phyloP scores from a whole-genome alignment of 306 rosid genomes.

The Hippophae rhamnoides region DNA sequence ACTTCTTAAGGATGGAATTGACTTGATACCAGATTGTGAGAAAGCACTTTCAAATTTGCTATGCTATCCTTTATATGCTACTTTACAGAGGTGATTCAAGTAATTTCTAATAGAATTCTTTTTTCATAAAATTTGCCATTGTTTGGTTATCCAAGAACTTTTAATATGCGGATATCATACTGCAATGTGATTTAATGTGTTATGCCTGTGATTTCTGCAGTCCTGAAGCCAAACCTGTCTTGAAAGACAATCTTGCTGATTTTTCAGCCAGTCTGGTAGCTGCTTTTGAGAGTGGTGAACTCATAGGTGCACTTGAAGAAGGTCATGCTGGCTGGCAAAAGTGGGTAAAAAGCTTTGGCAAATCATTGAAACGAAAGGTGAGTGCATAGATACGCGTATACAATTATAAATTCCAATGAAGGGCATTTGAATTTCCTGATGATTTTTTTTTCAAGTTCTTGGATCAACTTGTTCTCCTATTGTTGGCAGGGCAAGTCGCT shows the following conservation, averaged over 20 bases:
- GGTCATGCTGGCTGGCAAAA: slow-evolving; percentile 89
- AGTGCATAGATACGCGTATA: background rate
- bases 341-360: slow-evolving; percentile 91
- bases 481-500: slow-evolving; percentile 69
- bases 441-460: background rate
- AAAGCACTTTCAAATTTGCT: slow-evolving; percentile 65
- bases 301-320: slow-evolving; percentile 64
- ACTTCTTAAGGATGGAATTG: slow-evolving; percentile 83
- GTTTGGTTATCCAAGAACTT: background rate
- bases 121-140: background rate
- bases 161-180: too few species aligned
- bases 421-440: background rate
- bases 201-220: slow-evolving; percentile 45
- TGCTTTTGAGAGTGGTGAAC: slow-evolving; percentile 76
- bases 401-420: background rate
- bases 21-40: slow-evolving; percentile 72
- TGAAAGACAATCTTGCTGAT: slow-evolving; percentile 67
- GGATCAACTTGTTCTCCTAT: background rate
- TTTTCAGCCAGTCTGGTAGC: slow-evolving; percentile 59
- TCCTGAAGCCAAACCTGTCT: slow-evolving; percentile 55
- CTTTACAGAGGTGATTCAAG: slow-evolving; percentile 49
- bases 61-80: slow-evolving; percentile 65
- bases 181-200: background rate
- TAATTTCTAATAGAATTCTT: slow-evolving; percentile 9
- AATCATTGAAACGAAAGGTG: slow-evolving; percentile 84